Evolutionary conservation across 2,329 filamentous ascomycete species (phyloP).

Genomic region (Fusarium concolor): DNA sequence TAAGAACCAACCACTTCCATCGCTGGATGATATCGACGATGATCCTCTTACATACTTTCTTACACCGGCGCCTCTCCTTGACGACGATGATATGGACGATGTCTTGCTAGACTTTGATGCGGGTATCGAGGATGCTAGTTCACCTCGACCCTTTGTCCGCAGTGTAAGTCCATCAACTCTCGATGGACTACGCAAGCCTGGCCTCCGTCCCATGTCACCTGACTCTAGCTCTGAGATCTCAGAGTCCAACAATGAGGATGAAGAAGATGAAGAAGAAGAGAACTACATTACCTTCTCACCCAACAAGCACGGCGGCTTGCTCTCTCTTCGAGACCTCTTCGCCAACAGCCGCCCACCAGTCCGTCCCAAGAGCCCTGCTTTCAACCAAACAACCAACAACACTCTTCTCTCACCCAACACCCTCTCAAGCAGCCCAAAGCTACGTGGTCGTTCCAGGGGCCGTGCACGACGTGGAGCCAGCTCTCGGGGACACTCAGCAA

Average conservation of each 20-base stretch:
- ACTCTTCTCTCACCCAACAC: slow-evolving; percentile 45
- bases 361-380: slow-evolving; percentile 49
- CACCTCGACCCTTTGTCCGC: slow-evolving; percentile 60
- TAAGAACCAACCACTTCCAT: slow-evolving; percentile 56
- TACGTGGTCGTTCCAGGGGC: slow-evolving; percentile 47
- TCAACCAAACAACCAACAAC: slow-evolving; percentile 48
- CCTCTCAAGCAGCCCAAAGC: slow-evolving; percentile 42
- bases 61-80: slow-evolving; percentile 59
- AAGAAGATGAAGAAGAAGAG: slow-evolving; percentile 61
- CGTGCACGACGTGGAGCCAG: slow-evolving; percentile 47
- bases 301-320: slow-evolving; percentile 53
- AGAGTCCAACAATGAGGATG: slow-evolving; percentile 59
- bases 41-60: slow-evolving; percentile 69
- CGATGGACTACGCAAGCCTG: slow-evolving; percentile 60
- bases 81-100: slow-evolving; percentile 56
- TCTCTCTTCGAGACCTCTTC: slow-evolving; percentile 58
- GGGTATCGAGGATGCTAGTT: slow-evolving; percentile 65
- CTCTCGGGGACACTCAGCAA: slow-evolving; percentile 46
- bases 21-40: slow-evolving; percentile 63
- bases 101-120: slow-evolving; percentile 66
- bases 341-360: slow-evolving; percentile 51
- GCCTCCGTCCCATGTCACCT: slow-evolving; percentile 44
- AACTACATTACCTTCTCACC: slow-evolving; percentile 63
- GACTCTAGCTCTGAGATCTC: slow-evolving; percentile 53
- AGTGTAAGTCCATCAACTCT: slow-evolving; percentile 69